Evolutionary conservation across 805 yeast species (phyloP).

Genomic region (Ogataea allantospora): DNA sequence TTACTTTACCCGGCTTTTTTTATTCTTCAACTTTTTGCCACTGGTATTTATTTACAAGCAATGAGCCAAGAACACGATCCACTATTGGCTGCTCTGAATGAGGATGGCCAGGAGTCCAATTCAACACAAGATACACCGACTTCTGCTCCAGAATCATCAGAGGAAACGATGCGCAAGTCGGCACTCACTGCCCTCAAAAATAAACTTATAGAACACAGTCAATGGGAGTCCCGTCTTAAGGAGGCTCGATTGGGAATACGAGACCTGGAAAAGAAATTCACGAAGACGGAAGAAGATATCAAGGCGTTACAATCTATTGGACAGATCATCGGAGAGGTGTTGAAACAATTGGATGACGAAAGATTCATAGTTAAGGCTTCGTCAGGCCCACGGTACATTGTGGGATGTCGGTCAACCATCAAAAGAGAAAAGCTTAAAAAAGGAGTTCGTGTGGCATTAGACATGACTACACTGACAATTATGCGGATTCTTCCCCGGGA

Average conservation of each 20-base stretch:
- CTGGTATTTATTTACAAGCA: slow-evolving; percentile 6
- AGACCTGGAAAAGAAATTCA: slow-evolving; percentile 78
- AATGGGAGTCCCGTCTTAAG: slow-evolving; percentile 89
- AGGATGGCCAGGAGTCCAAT: slow-evolving; percentile 27
- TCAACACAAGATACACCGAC: slow-evolving; percentile 20
- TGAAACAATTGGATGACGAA: slow-evolving; percentile 93
- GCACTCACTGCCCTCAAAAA: slow-evolving; percentile 79
- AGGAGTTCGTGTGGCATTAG: slow-evolving; percentile 95
- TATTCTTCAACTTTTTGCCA: slow-evolving; percentile 12
- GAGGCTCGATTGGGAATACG: slow-evolving; percentile 79
- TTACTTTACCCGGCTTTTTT: slow-evolving; percentile 12
- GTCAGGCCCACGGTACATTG: slow-evolving; percentile 96
- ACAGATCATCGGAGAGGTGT: slow-evolving; percentile 93
- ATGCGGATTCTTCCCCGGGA: slow-evolving; percentile 97
- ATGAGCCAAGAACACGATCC: slow-evolving; percentile 63
- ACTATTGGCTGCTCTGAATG: slow-evolving; percentile 64
- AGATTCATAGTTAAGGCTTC: slow-evolving; percentile 94
- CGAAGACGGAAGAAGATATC: slow-evolving; percentile 94
- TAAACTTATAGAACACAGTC: slow-evolving; percentile 87
- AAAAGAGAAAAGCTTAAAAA: slow-evolving; percentile 79
- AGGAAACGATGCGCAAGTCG: slow-evolving; percentile 47
- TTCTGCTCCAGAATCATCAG: slow-evolving; percentile 31
- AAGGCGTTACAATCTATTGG: slow-evolving; percentile 97
- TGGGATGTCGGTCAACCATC: slow-evolving; percentile 93
- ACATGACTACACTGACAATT: slow-evolving; percentile 95